phyloP scores from a whole-genome alignment of 2,329 filamentous ascomycete species.

The Allantophomopsis lycopodina region DNA sequence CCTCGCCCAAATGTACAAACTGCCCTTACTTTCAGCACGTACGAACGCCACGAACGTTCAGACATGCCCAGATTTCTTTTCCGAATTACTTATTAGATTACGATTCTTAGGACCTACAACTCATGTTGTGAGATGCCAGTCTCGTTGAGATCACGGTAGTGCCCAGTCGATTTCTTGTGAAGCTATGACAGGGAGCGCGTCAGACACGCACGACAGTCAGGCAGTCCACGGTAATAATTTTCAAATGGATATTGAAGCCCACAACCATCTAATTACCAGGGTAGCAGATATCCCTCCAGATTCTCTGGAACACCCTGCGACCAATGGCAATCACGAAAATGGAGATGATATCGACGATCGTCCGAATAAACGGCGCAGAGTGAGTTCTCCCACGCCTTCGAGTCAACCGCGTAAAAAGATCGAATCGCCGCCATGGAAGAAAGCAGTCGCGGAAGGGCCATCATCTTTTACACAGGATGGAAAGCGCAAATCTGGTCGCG shows the following conservation, averaged over 20 bases:
- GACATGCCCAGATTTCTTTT: slow-evolving; percentile 39
- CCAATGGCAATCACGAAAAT: slow-evolving; percentile 7
- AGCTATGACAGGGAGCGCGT: slow-evolving; percentile 21
- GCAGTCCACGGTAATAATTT: slow-evolving; percentile 10
- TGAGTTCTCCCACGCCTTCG: slow-evolving; percentile 30
- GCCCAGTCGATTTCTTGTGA: slow-evolving; percentile 11
- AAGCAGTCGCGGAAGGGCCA: slow-evolving; percentile 69
- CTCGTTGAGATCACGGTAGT: slow-evolving; percentile 38
- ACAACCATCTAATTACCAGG: slow-evolving; percentile 2
- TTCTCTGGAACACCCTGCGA: slow-evolving; percentile 12
- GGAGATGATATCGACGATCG: slow-evolving; percentile 22
- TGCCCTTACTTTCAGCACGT: slow-evolving; percentile 7
- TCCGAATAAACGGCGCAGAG: slow-evolving; percentile 53
- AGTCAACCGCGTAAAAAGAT: slow-evolving; percentile 30
- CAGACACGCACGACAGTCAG: slow-evolving; percentile 17
- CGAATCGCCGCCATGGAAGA: slow-evolving; percentile 89
- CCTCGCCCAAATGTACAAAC: too few relatives aligned
- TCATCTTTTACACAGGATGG: slow-evolving; percentile 68
- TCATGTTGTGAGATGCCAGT: slow-evolving; percentile 41
- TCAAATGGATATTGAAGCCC: not conserved
- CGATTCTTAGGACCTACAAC: slow-evolving; percentile 37
- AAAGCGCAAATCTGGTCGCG: slow-evolving; percentile 50
- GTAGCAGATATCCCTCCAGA: slow-evolving; percentile 11
- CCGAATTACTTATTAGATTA: slow-evolving; percentile 30
- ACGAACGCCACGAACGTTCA: slow-evolving; percentile 29